These are phyloP conservation scores for Cadophora sp. DNA, from an alignment of 2,329 filamentous ascomycete genomes.

Conservation along the genomic window DNA sequence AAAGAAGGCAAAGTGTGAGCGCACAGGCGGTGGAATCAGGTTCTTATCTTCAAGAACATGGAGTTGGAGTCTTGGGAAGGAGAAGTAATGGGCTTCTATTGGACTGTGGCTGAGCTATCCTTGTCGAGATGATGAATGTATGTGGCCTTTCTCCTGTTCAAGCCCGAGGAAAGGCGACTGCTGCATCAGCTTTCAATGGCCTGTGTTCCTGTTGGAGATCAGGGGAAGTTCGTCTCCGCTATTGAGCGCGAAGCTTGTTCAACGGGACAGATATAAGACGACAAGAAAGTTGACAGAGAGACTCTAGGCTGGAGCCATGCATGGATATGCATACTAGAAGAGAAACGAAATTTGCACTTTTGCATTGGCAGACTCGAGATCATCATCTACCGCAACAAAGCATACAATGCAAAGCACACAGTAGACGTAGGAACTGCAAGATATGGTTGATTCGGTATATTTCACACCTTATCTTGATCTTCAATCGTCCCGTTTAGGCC, in stretches of 20 bases:
- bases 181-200: neutral
- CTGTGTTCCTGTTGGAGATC: neutral
- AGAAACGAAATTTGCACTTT: neutral
- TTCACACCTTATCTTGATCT: neutral
- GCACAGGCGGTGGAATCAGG: neutral
- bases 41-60: conserved; percentile 18
- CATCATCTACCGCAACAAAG: no score
- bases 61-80: neutral
- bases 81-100: conserved; percentile 15
- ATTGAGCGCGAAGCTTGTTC: neutral
- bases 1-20: neutral
- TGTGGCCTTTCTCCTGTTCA: neutral
- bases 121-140: neutral
- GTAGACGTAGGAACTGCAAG: neutral
- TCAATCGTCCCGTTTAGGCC: neutral
- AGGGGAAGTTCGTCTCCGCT: conserved; percentile 9
- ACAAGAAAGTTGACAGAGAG: neutral
- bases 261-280: neutral
- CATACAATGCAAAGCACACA: no score
- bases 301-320: neutral
- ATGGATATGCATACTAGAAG: neutral
- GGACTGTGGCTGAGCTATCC: neutral
- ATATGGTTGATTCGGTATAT: neutral
- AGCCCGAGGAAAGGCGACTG: neutral
- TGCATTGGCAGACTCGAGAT: neutral